Evolutionary conservation across 2,329 filamentous ascomycete genomes (phyloP), one percentile per base, ranked within the genome.

Genomic region (Neofusicoccum kwambonambiense): DNA sequence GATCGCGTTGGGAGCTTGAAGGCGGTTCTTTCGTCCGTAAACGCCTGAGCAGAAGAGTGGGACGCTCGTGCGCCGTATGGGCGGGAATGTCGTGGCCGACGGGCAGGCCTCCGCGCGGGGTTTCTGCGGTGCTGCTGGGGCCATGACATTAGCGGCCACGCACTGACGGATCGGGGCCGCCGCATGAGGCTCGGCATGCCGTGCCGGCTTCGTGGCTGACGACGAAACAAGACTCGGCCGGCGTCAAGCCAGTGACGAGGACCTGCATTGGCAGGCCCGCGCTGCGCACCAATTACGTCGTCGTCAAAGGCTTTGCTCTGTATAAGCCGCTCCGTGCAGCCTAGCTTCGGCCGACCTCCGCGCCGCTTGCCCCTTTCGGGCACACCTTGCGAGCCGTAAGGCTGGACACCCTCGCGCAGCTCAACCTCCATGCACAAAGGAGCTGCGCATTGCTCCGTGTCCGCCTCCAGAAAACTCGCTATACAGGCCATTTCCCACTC

Each of bases 401-500:
- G 56, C 56, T 60, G 56, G 27, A 22, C 56, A 42, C 42, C 56
- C 47, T 42, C 56, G 31, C 42, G 56, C 42, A 35, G 27, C 41
- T 12, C 27, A 22, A 49, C 42, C 52, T 57, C 37, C 39, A 22
- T 19, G 15, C 13, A 13, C 27, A 15, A 15, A 13, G n/a, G 34
- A 54, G 34, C 31, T 41, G 4, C 8, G 17, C 19, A 57, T 44
- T 45, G 27, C 50, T 52, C 60, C 50, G 41, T 41, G 39, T 39
- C 61, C 61, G 61, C n/a, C 50, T 47, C 11, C 17, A 41, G 19
- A 17, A 54, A 64, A 39, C 11, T 56, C 50, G 61, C 50, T 64
- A 64, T 58, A 42, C 51, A 44, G 52, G 52, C 19, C 45, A 12
- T 49, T 47, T 19, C 61, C 64, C 61, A 64, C 31, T 5, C 51